Conservation (phyloP, 2,329 filamentous ascomycete genomes). For the Ophiostoma triangulosporum region DNA sequence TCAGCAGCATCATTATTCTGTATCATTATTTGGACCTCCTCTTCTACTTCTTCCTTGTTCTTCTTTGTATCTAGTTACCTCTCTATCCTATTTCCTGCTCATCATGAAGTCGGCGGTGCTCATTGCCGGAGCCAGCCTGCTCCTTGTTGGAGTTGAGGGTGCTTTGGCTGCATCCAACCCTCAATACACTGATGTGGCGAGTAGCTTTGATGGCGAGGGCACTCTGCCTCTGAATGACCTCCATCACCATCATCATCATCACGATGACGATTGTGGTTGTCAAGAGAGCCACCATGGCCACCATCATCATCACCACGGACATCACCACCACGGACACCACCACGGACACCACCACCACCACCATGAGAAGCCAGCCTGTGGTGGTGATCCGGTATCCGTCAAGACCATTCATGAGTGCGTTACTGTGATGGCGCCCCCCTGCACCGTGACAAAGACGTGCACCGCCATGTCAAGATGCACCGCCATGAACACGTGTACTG, state of each 20-base stretch:
- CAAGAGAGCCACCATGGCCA: not conserved
- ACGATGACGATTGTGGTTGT: not conserved
- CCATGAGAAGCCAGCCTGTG: not conserved
- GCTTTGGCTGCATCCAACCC: not conserved
- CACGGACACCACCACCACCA: not conserved
- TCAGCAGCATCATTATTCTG: conserved; percentile 9
- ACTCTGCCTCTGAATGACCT: not conserved
- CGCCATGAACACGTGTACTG: conserved; percentile 2
- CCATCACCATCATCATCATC: not conserved
- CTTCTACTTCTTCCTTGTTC: not conserved
- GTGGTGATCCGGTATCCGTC: not conserved
- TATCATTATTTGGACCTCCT: conserved; percentile 4
- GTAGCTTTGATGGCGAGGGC: not conserved
- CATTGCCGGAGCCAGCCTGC: conserved; percentile 8
- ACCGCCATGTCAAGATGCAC: not conserved
- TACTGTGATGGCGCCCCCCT: not conserved
- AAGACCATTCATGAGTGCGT: not conserved
- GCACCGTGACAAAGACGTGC: conserved; percentile 3
- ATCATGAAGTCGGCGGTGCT: conserved; percentile 12
- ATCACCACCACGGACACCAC: not conserved
- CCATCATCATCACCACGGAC: not conserved
- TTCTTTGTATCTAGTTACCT: not conserved
- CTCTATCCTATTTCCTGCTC: not conserved
- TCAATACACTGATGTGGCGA: not conserved
- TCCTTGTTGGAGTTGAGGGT: conserved; percentile 8